Evolutionary conservation across 192 early-diverging fungal species (phyloP).

Genomic region (Chytriomyces sp.): DNA sequence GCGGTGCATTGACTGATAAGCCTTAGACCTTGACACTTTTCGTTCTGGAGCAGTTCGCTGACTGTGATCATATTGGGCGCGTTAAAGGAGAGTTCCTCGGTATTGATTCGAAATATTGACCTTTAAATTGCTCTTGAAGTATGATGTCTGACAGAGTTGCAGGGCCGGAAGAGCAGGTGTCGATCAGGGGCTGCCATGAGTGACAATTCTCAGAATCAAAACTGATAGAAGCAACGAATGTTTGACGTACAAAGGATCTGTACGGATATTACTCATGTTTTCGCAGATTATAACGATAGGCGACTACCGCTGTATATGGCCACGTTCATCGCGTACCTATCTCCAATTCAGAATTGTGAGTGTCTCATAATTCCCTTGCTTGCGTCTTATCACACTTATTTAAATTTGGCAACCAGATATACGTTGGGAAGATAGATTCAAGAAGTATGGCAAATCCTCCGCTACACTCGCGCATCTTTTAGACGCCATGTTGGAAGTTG

Average conservation of each 20-base stretch:
- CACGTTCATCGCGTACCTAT: constrained; percentile 15
- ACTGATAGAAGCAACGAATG: not conserved
- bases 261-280: not conserved
- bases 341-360: constrained; percentile 21
- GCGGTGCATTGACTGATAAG: too few relatives aligned
- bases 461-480: constrained; percentile 2
- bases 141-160: too few relatives aligned
- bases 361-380: constrained; percentile 38
- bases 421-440: constrained; percentile 30
- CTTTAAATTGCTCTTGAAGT: too few relatives aligned
- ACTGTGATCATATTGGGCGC: not conserved
- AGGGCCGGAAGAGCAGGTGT: too few relatives aligned
- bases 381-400: constrained; percentile 19
- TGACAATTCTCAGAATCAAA: not conserved
- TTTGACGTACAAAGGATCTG: constrained; percentile 16
- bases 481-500: not conserved
- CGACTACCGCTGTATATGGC: not conserved
- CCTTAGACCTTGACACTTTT: not conserved
- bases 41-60: not conserved
- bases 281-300: not conserved
- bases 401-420: constrained; percentile 25
- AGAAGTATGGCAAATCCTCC: constrained; percentile 5
- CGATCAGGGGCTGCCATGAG: not conserved
- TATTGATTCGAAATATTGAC: too few relatives aligned
- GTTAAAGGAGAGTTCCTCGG: too few relatives aligned